Evolutionary conservation across 2,329 filamentous ascomycete species (phyloP), one percentile per base, ranked within the genome.

Genomic region (Cladophialophora bantiana): DNA sequence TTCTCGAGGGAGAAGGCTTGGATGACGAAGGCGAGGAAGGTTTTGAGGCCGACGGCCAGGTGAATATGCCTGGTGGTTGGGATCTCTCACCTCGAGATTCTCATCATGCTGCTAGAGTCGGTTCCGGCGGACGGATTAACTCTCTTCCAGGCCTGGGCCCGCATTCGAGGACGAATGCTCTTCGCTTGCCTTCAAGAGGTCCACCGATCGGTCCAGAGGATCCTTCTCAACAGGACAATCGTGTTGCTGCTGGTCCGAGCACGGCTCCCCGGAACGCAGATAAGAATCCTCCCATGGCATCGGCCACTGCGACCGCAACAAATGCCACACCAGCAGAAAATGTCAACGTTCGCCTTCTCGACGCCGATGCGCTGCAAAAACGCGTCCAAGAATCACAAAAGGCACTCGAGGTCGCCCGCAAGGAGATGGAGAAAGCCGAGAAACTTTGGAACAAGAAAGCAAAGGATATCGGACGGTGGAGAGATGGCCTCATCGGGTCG

Each of bases 391-490:
- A 76, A 54, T 79, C 79, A 4, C 79, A 81, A 34, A 86, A 88
- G 61, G 90, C 94, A 77, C 89, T 93, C 79, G 90, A 93, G 71
- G 82, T 83, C 9, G 85, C 94, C 71, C 88, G 89, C 77, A 84
- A 84, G 71, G 89, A 94, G 67, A 88, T 93, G 73, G 83, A 83
- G 62, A 65, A 74, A 4, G 74, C 80, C 40, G 81, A 83, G 68
- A 83, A 82, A 72, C 79, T 81, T 67, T 60, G 67, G 62, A 68
- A 58, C 38, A 72, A 70, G 56, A 71, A 71, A 50, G 60, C 31
- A 18, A 73, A 73, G 57, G 72, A 73, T 26, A 68, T 70, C 45
- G 64, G 53, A 13, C 65, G 67, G 18, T 73, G 69, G 69, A 69
- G 69, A 42, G 71, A 71, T n/a, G 67, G 62, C 1, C 55, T 73